phyloP scores from a whole-genome alignment of 2,329 filamentous ascomycete genomes.

The Exophiala oligosperma region DNA sequence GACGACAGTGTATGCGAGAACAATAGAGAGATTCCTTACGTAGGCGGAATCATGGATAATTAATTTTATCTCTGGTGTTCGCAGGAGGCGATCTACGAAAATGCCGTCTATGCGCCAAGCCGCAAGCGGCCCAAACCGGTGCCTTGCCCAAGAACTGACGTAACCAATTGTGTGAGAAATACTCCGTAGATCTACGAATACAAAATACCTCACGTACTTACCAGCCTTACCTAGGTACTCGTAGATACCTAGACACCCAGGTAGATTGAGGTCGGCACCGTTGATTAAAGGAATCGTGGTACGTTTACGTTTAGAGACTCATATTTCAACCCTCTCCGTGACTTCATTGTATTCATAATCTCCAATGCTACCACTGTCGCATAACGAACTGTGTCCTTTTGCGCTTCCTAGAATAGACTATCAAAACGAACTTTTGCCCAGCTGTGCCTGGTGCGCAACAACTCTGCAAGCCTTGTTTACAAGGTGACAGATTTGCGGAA shows the following conservation, averaged over 20 bases:
- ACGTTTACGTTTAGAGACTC: not conserved
- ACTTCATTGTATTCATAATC: not conserved
- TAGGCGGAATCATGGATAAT: not conserved
- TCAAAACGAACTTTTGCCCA: not conserved
- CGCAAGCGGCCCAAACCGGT: not conserved
- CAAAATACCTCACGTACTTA: too few relatives aligned
- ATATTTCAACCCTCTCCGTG: not conserved
- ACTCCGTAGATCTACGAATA: too few relatives aligned
- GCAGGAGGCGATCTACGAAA: not conserved
- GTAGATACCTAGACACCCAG: too few relatives aligned
- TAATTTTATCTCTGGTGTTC: not conserved
- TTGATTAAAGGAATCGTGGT: not conserved
- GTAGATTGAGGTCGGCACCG: too few relatives aligned
- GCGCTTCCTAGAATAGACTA: not conserved
- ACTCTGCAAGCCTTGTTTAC: slow-evolving; percentile 52
- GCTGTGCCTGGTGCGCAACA: not conserved
- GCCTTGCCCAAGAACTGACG: not conserved
- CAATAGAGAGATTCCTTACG: too few relatives aligned
- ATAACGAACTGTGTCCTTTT: not conserved
- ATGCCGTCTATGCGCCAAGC: not conserved
- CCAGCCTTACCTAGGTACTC: too few relatives aligned
- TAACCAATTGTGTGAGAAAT: not conserved
- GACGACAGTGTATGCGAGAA: not conserved
- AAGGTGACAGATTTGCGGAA: slow-evolving; percentile 91
- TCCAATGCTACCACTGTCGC: not conserved